Base-by-base conservation (phyloP, 495 filamentous ascomycete species). In the Aspergillus bridgeri region DNA sequence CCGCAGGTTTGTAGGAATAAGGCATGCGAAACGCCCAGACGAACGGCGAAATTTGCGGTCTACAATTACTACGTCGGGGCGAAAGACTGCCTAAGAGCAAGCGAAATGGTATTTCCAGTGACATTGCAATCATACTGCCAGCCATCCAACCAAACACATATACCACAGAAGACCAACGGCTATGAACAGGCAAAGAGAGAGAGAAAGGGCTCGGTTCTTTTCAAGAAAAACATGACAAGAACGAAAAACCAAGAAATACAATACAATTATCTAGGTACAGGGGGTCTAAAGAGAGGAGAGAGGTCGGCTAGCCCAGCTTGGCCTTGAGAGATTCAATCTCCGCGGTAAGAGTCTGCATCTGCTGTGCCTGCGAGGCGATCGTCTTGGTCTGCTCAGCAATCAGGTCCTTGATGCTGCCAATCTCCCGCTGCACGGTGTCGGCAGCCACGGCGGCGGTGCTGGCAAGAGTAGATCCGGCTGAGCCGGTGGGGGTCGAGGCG, bases 311-410 rank as follows among this genome's bases (percentile, higher is more conserved):
- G 56, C 58, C 55, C 60, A 65, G 63, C 60, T 79, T 78, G 62
- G 66, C 69, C 67, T 78, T 78, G 43, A 80, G 69, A 19, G 75
- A 67, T 44, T 78, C 75, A 21, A 80, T 74, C 63, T 78, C 75
- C 9, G 73, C 68, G 4, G 75, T 73, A 53, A 80, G 63, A 17
- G 59, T 71, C 59, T 77, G 69, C 65, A 80, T 69, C 55, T 78
- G 74, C 52, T 73, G 65, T 5, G 75, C 72, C 63, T 80, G 77
- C 7, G 66, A 50, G 17, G 75, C 73, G 48, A 80, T 78, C 3
- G 69, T 72, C 66, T 72, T 76, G 43, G 74, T 77, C 58, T 78
- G 76, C 53, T 74, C 70, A 1, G 75, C 69, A 42, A 79, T 72
- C 56, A 79, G 57, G 21, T 70, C 65, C 51, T 77, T 79, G 55